These are phyloP conservation scores for Chaetoscypha palmicola DNA, from an alignment of 2,329 filamentous ascomycete genomes.

Conservation along the genomic window DNA sequence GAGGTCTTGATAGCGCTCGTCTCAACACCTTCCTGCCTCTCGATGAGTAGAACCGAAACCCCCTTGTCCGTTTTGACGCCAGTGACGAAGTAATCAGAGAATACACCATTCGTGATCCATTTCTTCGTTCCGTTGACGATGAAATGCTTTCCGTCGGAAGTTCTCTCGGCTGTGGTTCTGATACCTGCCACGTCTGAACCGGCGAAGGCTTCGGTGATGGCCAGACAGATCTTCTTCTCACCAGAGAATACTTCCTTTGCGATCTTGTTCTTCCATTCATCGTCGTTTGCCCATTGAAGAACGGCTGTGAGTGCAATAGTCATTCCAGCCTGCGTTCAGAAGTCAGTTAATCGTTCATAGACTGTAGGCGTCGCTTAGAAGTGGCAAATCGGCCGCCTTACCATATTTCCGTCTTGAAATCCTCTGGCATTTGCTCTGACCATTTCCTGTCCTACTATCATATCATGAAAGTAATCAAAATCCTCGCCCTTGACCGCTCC, in stretches of 20 bases:
- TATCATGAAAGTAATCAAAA: conserved; percentile 82
- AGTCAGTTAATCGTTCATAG: background rate
- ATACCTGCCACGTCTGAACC: conserved; percentile 76
- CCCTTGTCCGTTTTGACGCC: conserved; percentile 74
- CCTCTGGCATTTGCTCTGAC: conserved; percentile 64
- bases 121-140: conserved; percentile 74
- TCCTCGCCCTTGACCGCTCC: conserved; percentile 69
- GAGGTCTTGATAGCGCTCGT: conserved; percentile 73
- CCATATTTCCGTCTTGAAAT: conserved; percentile 82
- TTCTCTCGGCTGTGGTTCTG: conserved; percentile 71
- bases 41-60: conserved; percentile 69
- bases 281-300: conserved; percentile 68
- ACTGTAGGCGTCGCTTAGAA: no score
- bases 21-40: conserved; percentile 66
- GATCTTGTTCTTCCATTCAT: conserved; percentile 57
- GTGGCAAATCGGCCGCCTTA: conserved; percentile 48
- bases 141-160: conserved; percentile 62
- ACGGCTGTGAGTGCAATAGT: conserved; percentile 74
- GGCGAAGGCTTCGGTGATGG: conserved; percentile 84
- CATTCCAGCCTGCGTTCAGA: conserved; percentile 40
- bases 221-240: conserved; percentile 81
- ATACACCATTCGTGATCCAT: conserved; percentile 80
- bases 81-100: conserved; percentile 75
- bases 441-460: conserved; percentile 69
- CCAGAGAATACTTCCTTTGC: conserved; percentile 68